Percentiles rank a stretch among this genome's conserved stretches.
phyloP scores from a whole-genome alignment of 495 filamentous ascomycete species.

The Talaromyces thailandensis region DNA sequence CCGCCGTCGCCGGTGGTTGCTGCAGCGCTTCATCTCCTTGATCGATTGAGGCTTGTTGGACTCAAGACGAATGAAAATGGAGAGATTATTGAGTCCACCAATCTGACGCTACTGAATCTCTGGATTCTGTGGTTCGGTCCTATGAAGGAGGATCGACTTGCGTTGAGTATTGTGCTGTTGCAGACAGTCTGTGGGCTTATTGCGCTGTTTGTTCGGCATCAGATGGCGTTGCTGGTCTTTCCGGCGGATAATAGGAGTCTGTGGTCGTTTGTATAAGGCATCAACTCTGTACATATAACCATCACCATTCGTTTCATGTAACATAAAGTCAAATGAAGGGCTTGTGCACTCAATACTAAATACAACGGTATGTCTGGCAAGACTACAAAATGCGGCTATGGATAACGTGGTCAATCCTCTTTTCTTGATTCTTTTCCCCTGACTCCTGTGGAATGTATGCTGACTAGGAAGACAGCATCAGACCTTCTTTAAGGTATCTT shows the following conservation, averaged over 20 bases:
- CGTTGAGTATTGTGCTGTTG: slow-evolving; percentile 62
- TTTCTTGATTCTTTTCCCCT: not conserved
- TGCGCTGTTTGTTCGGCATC: slow-evolving; percentile 78
- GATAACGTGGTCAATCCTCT: not conserved
- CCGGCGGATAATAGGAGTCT: slow-evolving; percentile 65
- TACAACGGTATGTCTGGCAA: not conserved
- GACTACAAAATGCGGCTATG: not conserved
- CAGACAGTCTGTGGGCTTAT: slow-evolving; percentile 67
- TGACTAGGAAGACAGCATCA: not conserved
- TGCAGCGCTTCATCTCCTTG: slow-evolving; percentile 51
- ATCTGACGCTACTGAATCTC: slow-evolving; percentile 86
- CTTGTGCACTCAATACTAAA: not conserved
- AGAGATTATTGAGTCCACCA: slow-evolving; percentile 69
- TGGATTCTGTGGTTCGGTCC: slow-evolving; percentile 96
- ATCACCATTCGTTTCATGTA: not conserved
- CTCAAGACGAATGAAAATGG: slow-evolving; percentile 58
- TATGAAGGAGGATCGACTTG: slow-evolving; percentile 76
- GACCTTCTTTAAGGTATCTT: not conserved
- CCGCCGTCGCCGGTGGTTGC: slow-evolving; percentile 60
- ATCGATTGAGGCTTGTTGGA: slow-evolving; percentile 52
- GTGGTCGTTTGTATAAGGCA: slow-evolving; percentile 3
- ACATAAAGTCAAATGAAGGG: not conserved
- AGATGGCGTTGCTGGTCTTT: slow-evolving; percentile 76
- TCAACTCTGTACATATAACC: not conserved
- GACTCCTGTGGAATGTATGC: not conserved